These are phyloP conservation scores for Plantago lanceolata DNA, from an alignment of 305 asterid species.

Conservation along the genomic window DNA sequence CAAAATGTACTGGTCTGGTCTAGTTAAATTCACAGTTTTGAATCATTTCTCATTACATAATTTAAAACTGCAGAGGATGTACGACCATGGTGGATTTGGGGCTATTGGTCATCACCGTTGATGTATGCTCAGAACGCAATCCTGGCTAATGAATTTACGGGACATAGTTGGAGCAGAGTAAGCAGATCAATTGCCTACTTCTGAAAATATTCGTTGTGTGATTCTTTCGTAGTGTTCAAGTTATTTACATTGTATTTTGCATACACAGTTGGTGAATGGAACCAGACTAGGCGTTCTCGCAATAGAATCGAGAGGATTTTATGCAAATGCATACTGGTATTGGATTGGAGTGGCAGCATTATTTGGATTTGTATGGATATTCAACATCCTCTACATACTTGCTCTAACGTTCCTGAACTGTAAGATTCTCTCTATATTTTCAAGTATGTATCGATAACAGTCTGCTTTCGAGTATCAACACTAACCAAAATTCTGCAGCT, in stretches of 20 bases:
- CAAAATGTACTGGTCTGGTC: conserved; percentile 11
- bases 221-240: conserved; percentile 1
- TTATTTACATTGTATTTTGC: conserved; percentile 8
- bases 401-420: conserved; percentile 47
- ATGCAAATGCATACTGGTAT: conserved; percentile 50
- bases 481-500: conserved; percentile 32
- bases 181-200: conserved; percentile 19
- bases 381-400: conserved; percentile 34
- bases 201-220: not conserved
- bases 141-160: conserved; percentile 60
- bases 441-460: conserved; percentile 1
- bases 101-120: conserved; percentile 67
- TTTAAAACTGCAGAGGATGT: conserved; percentile 44
- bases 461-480: conserved; percentile 3
- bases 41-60: conserved; percentile 16
- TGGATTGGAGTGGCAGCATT: conserved; percentile 58
- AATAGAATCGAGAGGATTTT: conserved; percentile 48
- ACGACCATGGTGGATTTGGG: conserved; percentile 73
- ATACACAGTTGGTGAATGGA: conserved; percentile 28
- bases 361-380: conserved; percentile 37
- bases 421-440: conserved; percentile 29
- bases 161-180: conserved; percentile 58
- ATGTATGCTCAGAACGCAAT: conserved; percentile 70
- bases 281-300: conserved; percentile 37
- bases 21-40: not conserved